Base-by-base conservation (phyloP, 495 filamentous ascomycete species). In the Cetradonia linearis region DNA sequence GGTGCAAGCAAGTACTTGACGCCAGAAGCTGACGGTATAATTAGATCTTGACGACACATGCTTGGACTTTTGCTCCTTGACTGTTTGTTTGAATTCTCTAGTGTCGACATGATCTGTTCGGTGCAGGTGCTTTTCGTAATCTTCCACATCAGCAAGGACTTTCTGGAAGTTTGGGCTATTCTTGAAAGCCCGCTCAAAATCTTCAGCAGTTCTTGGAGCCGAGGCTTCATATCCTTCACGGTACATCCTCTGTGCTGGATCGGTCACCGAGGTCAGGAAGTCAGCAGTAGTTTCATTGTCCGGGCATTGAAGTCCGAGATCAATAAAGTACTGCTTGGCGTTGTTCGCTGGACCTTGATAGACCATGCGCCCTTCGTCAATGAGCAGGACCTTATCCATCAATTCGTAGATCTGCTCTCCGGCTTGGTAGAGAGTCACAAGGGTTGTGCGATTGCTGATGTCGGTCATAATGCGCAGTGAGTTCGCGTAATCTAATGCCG, bases 361-460 rank as follows among this genome's bases (percentile, higher is more conserved):
- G 37, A 88, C 76, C 74, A 83, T 81, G 23, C 81, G 77, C 5
- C 85, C 85, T 25, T 79, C 70, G 61, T 86, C 82, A 55, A 88
- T 83, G 30, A 88, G 78, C 56, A 85, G 63, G 0, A 88, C 85
- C 67, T 87, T 88, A 68, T 88, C 85, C 84, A 92, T 88, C 4
- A 88, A 74, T 65, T 91, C 79, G 68, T 89, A 92, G 63, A 91
- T 91, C 37, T 82, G 86, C 68, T 93, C 84, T 55, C 88, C 86
- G 2, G 87, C 87, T 67, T 93, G 88, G 72, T 93, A 93, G 1
- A 93, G 74, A 1, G 88, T 92, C 25, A 89, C 88, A 36, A 95
- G 76, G 1, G 88, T 91, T 6, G 89, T 93, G 14, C 85, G 82
- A 65, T 89, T 81, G 66, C 79, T 86, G 58, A 93, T 81, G 61